These are phyloP conservation scores for Fusarium nurragi DNA, from an alignment of 2,329 filamentous ascomycete genomes.

Conservation along the genomic window DNA sequence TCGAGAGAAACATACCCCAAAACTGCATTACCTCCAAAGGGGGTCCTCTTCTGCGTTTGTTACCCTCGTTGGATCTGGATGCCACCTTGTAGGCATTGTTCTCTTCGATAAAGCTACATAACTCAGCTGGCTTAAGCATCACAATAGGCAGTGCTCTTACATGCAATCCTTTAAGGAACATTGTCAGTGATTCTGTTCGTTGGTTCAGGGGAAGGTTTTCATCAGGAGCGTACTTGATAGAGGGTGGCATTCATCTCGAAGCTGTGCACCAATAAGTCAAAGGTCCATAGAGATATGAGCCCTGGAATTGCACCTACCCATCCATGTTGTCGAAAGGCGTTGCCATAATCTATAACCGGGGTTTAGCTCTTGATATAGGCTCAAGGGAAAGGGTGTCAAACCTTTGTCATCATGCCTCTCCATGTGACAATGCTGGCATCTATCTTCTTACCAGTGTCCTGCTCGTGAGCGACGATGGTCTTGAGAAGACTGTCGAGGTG, in stretches of 20 bases:
- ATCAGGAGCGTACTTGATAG: conserved; percentile 75
- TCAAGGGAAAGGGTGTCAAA: conserved; percentile 49
- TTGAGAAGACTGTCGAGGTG: conserved; percentile 86
- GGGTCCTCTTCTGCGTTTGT: conserved; percentile 51
- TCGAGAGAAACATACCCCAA: conserved; percentile 71
- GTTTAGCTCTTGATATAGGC: conserved; percentile 6
- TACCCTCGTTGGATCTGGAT: conserved; percentile 64
- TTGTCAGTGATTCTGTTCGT: conserved; percentile 11
- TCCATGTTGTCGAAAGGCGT: conserved; percentile 84
- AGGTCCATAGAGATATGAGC: background rate
- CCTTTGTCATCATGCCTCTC: conserved; percentile 99
- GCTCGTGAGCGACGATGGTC: conserved; percentile 78
- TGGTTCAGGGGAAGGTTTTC: background rate
- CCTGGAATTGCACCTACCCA: conserved; percentile 61
- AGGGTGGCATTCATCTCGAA: conserved; percentile 97
- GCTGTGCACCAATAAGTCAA: conserved; percentile 54
- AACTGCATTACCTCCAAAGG: conserved; percentile 87
- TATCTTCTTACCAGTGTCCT: conserved; percentile 70
- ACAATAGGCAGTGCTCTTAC: conserved; percentile 50
- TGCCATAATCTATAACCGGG: conserved; percentile 76
- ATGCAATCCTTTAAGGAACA: conserved; percentile 59
- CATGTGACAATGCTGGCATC: conserved; percentile 88
- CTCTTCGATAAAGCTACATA: conserved; percentile 88
- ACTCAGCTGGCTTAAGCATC: background rate
- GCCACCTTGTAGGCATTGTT: conserved; percentile 78